These are phyloP conservation scores for Dendryphion nanum DNA, from an alignment of 2,329 filamentous ascomycete species.

Conservation along the genomic window DNA sequence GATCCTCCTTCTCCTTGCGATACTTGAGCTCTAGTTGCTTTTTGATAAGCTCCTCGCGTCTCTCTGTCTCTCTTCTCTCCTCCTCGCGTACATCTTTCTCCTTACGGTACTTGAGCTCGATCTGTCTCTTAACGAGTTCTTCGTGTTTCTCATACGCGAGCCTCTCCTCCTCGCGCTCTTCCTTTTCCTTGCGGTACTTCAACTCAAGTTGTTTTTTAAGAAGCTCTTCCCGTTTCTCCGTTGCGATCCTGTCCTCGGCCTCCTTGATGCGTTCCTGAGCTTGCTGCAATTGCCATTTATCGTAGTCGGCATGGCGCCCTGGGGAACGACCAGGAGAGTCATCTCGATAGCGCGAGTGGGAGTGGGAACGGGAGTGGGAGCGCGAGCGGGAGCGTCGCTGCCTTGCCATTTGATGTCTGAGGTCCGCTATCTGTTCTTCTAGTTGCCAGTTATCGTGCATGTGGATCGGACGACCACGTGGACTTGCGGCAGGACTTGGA, in stretches of 20 bases:
- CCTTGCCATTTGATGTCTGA: slow-evolving; percentile 25
- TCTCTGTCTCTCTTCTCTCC: slow-evolving; percentile 8
- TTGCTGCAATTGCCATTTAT: slow-evolving; percentile 34
- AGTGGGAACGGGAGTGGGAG: slow-evolving; percentile 8
- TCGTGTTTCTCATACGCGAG: slow-evolving; percentile 36
- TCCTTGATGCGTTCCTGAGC: slow-evolving; percentile 37
- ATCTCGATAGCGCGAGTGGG: slow-evolving; percentile 22
- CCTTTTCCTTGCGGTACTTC: slow-evolving; percentile 15
- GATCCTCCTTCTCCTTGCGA: slow-evolving; percentile 7
- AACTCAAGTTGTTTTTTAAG: slow-evolving; percentile 18
- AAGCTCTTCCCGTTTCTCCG: slow-evolving; percentile 40
- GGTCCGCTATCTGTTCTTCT: slow-evolving; percentile 34
- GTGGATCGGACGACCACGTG: slow-evolving; percentile 26
- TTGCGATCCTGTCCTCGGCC: slow-evolving; percentile 29
- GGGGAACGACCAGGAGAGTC: slow-evolving; percentile 1
- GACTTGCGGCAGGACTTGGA: slow-evolving; percentile 13
- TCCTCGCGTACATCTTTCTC: slow-evolving; percentile 15
- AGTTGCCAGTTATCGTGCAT: slow-evolving; percentile 36
- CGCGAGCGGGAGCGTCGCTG: slow-evolving; percentile 19
- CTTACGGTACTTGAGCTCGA: slow-evolving; percentile 16
- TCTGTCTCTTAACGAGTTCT: slow-evolving; percentile 27
- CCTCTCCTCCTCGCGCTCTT: slow-evolving; percentile 21
- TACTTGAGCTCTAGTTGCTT: slow-evolving; percentile 19
- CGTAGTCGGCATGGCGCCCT: slow-evolving; percentile 18
- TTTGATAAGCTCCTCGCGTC: slow-evolving; percentile 37